Conservation (phyloP, 345 rosid species). For the Rhodomyrtus tomentosa region DNA sequence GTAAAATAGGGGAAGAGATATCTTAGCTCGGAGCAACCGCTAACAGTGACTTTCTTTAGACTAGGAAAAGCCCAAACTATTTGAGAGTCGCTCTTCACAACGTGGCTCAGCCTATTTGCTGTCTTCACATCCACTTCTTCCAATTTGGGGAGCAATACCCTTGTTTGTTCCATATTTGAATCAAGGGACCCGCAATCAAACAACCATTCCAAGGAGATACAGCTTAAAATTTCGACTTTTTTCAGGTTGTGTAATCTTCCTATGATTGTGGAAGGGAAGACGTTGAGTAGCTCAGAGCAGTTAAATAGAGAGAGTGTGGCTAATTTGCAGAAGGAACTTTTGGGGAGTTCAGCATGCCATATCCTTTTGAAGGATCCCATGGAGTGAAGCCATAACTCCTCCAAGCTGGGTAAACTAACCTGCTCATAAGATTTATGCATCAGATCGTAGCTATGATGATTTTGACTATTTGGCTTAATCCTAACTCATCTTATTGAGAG, state of each 20-base stretch:
- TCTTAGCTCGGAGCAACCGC: rapidly evolving
- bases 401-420: no score
- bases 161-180: not conserved
- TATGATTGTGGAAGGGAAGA: no score
- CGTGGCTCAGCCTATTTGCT: not conserved
- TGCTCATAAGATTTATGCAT: not conserved
- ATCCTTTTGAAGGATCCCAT: no score
- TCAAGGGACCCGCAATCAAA: not conserved
- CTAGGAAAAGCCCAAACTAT: not conserved
- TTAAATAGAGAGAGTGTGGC: rapidly evolving
- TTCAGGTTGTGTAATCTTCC: no score
- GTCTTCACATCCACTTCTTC: rapidly evolving
- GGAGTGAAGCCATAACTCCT: no score
- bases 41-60: rapidly evolving
- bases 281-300: no score
- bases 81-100: not conserved
- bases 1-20: not conserved
- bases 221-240: rapidly evolving
- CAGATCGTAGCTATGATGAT: not conserved
- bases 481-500: rapidly evolving
- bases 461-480: no score
- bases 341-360: no score
- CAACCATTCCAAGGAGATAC: not conserved
- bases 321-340: no score
- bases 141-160: not conserved